Conservation (phyloP, 495 filamentous ascomycete species). For the Usnea hakonensis region DNA sequence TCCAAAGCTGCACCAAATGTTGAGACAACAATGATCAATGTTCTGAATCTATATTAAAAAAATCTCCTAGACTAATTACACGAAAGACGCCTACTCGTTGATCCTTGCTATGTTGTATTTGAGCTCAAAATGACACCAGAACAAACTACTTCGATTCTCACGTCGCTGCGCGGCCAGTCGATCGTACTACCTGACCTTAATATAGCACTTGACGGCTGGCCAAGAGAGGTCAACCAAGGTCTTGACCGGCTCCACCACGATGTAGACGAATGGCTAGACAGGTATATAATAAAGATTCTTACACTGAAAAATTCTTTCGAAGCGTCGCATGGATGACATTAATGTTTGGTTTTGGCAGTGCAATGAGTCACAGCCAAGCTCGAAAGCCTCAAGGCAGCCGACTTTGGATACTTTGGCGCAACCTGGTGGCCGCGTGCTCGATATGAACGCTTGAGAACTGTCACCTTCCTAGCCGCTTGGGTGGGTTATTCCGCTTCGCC, state of each 20-base stretch:
- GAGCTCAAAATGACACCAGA: neutral
- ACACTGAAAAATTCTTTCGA: too few relatives aligned
- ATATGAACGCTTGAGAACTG: constrained; percentile 3
- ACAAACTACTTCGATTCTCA: neutral
- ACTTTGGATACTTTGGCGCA: constrained; percentile 11
- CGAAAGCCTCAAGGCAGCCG: constrained; percentile 1
- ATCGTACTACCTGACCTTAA: constrained; percentile 10
- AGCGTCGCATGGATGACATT: too few relatives aligned
- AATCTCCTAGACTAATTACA: too few relatives aligned
- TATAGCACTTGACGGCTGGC: constrained; percentile 5
- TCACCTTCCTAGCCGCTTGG: constrained; percentile 6
- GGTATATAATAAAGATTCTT: too few relatives aligned
- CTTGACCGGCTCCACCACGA: constrained; percentile 5
- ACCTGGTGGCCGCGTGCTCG: constrained; percentile 12
- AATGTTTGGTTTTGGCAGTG: too few relatives aligned
- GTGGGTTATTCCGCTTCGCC: neutral
- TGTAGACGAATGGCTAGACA: constrained; percentile 5
- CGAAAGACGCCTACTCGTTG: too few relatives aligned
- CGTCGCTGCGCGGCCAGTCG: constrained; percentile 2
- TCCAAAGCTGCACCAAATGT: too few relatives aligned
- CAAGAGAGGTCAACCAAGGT: neutral
- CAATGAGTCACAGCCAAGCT: neutral
- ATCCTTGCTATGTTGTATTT: too few relatives aligned
- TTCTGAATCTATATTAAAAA: too few relatives aligned
- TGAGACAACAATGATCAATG: too few relatives aligned